Conservation (phyloP, 805 yeast genomes). For the Ogataea pilisensis region DNA sequence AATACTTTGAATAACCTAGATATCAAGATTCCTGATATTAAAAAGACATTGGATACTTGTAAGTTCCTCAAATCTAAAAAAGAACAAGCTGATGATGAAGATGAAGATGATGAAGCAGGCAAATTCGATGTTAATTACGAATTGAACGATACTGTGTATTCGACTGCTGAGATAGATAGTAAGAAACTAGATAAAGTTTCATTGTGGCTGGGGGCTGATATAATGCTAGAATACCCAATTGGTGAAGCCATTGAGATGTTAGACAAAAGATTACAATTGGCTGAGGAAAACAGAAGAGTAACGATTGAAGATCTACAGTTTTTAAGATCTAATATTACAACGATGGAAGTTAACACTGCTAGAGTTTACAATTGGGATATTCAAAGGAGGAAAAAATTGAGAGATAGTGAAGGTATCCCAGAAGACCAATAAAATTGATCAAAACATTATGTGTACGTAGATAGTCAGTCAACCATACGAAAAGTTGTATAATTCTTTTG, state of each 20-base stretch:
- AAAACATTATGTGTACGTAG: not conserved
- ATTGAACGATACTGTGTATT: constrained; percentile 86
- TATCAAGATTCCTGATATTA: constrained; percentile 85
- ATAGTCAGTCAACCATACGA: no score
- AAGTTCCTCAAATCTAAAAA: constrained; percentile 50
- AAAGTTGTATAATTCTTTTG: constrained; percentile 6
- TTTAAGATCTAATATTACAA: constrained; percentile 83
- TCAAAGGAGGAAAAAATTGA: constrained; percentile 55
- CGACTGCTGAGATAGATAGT: constrained; percentile 70
- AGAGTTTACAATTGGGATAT: constrained; percentile 88
- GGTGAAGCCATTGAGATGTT: constrained; percentile 80
- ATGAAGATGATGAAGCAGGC: constrained; percentile 29
- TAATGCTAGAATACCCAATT: constrained; percentile 91
- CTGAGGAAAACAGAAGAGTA: constrained; percentile 51
- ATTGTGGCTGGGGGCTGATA: constrained; percentile 97
- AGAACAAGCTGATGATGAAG: constrained; percentile 27
- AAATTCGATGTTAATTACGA: constrained; percentile 74
- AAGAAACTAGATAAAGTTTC: constrained; percentile 57
- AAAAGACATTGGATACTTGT: constrained; percentile 76
- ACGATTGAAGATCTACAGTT: constrained; percentile 85
- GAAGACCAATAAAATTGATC: constrained; percentile 7
- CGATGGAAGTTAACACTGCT: constrained; percentile 97
- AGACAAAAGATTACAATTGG: constrained; percentile 54
- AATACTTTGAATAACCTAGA: constrained; percentile 49
- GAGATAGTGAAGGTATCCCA: constrained; percentile 30